phyloP scores from a whole-genome alignment of 345 rosid genomes.

The Aurinia saxatilis region DNA sequence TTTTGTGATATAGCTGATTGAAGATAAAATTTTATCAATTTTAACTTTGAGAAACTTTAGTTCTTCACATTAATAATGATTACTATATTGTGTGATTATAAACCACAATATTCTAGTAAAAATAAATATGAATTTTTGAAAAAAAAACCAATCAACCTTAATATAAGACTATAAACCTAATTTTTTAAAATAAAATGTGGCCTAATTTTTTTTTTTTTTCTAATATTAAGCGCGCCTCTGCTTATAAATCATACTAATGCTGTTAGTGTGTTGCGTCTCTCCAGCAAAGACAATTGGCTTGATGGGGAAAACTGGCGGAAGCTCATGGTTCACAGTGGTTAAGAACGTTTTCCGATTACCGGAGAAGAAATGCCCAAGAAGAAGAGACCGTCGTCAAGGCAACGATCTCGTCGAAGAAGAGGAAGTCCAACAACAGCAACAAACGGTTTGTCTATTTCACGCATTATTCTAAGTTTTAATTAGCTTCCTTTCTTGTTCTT shows the following conservation, averaged over 20 bases:
- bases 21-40: too few relatives aligned
- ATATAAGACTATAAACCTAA: too few relatives aligned
- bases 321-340: constrained; percentile 66
- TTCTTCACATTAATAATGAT: too few relatives aligned
- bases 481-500: neutral
- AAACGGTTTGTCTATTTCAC: neutral
- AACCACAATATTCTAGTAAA: too few relatives aligned
- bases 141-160: too few relatives aligned
- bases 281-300: neutral
- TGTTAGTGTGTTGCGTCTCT: neutral
- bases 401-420: constrained; percentile 23
- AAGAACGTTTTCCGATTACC: constrained; percentile 69
- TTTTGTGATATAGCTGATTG: too few relatives aligned
- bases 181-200: too few relatives aligned
- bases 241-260: neutral
- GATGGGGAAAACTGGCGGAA: constrained; percentile 58
- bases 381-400: constrained; percentile 29
- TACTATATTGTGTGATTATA: too few relatives aligned
- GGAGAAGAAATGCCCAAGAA: constrained; percentile 37
- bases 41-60: too few relatives aligned
- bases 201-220: too few relatives aligned
- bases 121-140: too few relatives aligned
- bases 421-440: constrained; percentile 48
- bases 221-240: too few relatives aligned
- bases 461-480: neutral